These are phyloP conservation scores for Calonectria montana DNA, from an alignment of 2,329 filamentous ascomycete species.

Conservation along the genomic window DNA sequence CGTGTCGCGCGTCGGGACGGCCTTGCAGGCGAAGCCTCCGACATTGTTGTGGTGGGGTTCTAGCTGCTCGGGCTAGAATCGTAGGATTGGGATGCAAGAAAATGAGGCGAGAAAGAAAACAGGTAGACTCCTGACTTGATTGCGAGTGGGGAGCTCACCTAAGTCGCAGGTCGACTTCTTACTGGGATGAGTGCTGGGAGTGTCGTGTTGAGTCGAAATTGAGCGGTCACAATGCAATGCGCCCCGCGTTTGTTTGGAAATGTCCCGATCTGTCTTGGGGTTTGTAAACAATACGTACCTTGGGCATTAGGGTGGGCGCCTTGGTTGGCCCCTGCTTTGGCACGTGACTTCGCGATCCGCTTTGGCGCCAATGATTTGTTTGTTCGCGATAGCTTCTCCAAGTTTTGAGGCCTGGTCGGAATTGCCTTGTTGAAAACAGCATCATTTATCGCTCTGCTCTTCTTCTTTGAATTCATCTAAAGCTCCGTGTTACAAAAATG, in stretches of 20 bases:
- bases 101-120: background rate
- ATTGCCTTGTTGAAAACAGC: background rate
- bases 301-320: background rate
- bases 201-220: constrained; percentile 25
- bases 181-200: constrained; percentile 14
- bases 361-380: constrained; percentile 20
- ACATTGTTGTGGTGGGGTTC: constrained; percentile 41
- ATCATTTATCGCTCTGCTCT: too few species aligned
- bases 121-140: background rate
- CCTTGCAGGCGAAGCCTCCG: constrained; percentile 48
- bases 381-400: constrained; percentile 39
- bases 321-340: background rate
- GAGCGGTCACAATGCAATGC: constrained; percentile 39
- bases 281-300: constrained; percentile 54
- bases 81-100: background rate
- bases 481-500: constrained; percentile 56
- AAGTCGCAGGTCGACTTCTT: constrained; percentile 11
- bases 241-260: constrained; percentile 54
- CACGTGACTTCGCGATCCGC: constrained; percentile 40
- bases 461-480: background rate
- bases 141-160: constrained; percentile 15
- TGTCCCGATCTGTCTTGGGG: constrained; percentile 51
- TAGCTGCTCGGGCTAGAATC: constrained; percentile 17
- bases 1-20: constrained; percentile 63
- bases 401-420: background rate